A percentile compares a stretch with the other conserved stretches of the same genome.
Conservation (phyloP, 2,329 filamentous ascomycete species). For the Trichophyton benhamiae region DNA sequence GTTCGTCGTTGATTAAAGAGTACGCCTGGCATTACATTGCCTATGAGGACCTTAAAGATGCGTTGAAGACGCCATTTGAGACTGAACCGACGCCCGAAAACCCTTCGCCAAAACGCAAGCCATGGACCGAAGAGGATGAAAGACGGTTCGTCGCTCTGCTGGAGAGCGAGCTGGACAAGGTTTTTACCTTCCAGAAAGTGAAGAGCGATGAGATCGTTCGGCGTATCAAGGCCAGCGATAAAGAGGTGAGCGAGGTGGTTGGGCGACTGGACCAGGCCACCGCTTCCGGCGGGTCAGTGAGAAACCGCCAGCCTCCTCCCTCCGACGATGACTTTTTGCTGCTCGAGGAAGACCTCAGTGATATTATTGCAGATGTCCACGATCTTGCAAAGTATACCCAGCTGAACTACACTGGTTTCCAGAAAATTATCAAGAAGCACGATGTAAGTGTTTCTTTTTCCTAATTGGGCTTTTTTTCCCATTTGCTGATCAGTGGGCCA, state of each 20-base stretch:
- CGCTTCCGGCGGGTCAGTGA: not conserved
- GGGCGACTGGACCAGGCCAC: slow-evolving; percentile 48
- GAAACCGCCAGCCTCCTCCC: slow-evolving; percentile 37
- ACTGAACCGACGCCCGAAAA: slow-evolving; percentile 36
- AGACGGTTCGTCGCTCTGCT: slow-evolving; percentile 73
- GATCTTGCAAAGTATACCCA: slow-evolving; percentile 97
- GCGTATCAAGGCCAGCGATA: slow-evolving; percentile 74
- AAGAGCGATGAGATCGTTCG: slow-evolving; percentile 93
- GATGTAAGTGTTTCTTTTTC: slow-evolving; percentile 49
- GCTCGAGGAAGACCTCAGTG: slow-evolving; percentile 86
- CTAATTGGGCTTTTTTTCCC: not conserved
- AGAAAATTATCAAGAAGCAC: slow-evolving; percentile 99
- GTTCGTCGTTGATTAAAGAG: slow-evolving; percentile 88
- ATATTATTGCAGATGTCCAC: slow-evolving; percentile 97
- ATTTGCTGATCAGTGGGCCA: slow-evolving; percentile 3
- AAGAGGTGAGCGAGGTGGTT: slow-evolving; percentile 81
- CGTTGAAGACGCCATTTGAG: slow-evolving; percentile 63
- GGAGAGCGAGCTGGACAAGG: slow-evolving; percentile 89
- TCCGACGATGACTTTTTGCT: slow-evolving; percentile 88
- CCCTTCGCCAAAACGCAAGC: slow-evolving; percentile 40
- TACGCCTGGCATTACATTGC: slow-evolving; percentile 98
- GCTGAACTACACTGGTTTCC: slow-evolving; percentile 96
- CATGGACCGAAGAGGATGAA: slow-evolving; percentile 90
- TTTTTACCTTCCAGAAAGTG: slow-evolving; percentile 93
- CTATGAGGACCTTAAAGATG: slow-evolving; percentile 84